Evolutionary conservation across 257 asterid genomes (phyloP).

Genomic region (Gynochthodes officinalis): DNA sequence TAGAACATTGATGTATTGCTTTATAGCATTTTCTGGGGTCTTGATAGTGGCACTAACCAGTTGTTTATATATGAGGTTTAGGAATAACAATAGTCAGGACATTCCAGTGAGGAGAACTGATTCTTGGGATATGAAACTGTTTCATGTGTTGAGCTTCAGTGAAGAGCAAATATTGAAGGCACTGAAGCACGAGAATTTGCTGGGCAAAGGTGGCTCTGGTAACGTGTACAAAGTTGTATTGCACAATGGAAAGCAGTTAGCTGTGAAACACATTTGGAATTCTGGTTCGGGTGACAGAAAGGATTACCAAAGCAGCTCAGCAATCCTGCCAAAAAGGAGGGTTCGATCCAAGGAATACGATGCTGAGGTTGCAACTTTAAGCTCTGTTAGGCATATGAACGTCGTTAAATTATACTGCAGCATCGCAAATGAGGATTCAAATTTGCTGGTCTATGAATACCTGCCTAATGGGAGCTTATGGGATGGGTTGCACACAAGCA

Average conservation of each 20-base stretch:
- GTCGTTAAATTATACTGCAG: conserved; percentile 45
- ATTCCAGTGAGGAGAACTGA: conserved; percentile 24
- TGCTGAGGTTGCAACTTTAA: conserved; percentile 42
- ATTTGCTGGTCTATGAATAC: conserved; percentile 41
- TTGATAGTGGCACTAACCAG: conserved; percentile 22
- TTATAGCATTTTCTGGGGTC: conserved; percentile 24
- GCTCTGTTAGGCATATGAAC: conserved; percentile 44
- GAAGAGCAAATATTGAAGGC: conserved; percentile 40
- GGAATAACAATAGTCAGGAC: conserved; percentile 9
- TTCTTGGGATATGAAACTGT: conserved; percentile 40
- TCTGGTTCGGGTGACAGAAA: conserved; percentile 12
- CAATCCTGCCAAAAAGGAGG: conserved; percentile 26
- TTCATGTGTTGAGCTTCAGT: conserved; percentile 34
- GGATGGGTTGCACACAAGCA: conserved; percentile 29
- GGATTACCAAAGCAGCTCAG: conserved; percentile 26
- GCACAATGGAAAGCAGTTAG: conserved; percentile 33
- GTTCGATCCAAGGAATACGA: conserved; percentile 30
- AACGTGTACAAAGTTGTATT: conserved; percentile 37
- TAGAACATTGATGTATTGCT: conserved; percentile 23
- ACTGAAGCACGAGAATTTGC: conserved; percentile 38
- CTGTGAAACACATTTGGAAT: conserved; percentile 46
- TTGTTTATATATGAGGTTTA: conserved; percentile 24
- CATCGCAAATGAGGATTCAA: conserved; percentile 46
- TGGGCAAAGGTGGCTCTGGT: conserved; percentile 47
- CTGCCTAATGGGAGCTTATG: conserved; percentile 46